phyloP scores from a whole-genome alignment of 306 rosid genomes.

The Arachis stenosperma region DNA sequence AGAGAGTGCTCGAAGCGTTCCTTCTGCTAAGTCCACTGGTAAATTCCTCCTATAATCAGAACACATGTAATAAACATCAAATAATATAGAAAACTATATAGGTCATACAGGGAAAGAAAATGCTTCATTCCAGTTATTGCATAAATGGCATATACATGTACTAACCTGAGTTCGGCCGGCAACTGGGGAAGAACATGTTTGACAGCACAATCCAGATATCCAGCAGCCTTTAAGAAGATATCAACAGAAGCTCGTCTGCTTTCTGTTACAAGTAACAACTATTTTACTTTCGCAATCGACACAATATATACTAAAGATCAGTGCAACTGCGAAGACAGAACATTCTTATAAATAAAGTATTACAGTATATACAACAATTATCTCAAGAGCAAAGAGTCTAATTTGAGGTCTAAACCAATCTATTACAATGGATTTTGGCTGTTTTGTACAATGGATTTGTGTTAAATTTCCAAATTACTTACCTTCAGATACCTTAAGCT shows the following conservation, averaged over 20 bases:
- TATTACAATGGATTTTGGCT: slow-evolving; percentile 21
- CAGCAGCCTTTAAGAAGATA: slow-evolving; percentile 88
- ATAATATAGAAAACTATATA: slow-evolving; percentile 17
- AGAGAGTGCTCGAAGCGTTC: slow-evolving; percentile 91
- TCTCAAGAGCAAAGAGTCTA: not conserved
- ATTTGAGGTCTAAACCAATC: slow-evolving; percentile 16
- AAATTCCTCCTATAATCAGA: slow-evolving; percentile 76
- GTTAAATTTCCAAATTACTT: slow-evolving; percentile 12
- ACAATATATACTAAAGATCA: slow-evolving; percentile 8
- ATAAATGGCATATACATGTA: slow-evolving; percentile 29
- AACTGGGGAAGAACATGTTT: slow-evolving; percentile 89
- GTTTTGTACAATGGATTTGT: slow-evolving; percentile 15
- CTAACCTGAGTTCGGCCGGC: slow-evolving; percentile 80
- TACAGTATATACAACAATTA: slow-evolving; percentile 16
- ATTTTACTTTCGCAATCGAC: slow-evolving; percentile 9
- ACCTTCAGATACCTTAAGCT: slow-evolving; percentile 92
- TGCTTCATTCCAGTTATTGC: slow-evolving; percentile 5
- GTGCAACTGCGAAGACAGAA: slow-evolving; percentile 20
- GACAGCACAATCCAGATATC: slow-evolving; percentile 95
- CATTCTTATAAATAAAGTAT: slow-evolving; percentile 4
- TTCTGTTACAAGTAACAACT: slow-evolving; percentile 61
- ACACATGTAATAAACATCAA: slow-evolving; percentile 35
- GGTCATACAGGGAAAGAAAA: slow-evolving; percentile 12
- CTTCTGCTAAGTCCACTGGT: slow-evolving; percentile 94
- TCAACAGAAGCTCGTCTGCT: slow-evolving; percentile 85